Base-by-base conservation (phyloP, 164 flowering plant species). In the Annona cherimola region DNA sequence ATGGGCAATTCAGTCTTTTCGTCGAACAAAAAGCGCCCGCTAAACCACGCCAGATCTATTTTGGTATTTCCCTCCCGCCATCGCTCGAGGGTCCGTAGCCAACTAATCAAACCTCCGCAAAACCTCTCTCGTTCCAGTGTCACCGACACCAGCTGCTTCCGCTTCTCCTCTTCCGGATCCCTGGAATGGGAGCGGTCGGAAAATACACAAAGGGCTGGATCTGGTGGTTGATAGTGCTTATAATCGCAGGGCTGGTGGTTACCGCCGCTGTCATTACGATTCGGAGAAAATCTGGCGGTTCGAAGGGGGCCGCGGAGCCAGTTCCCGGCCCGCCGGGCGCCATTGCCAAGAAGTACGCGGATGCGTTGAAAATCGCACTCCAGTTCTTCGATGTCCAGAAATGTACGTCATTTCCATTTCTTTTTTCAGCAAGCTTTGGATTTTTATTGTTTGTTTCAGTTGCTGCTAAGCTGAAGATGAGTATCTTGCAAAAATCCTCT, bases 321-420 rank as follows among this genome's bases (percentile, higher is more conserved):
- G 92, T 88, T 40, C 96, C 99, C 0, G 98, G 94, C 0, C 92
- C 97, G 62, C 97, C 99, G 0, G 99, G 99, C 50, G 91, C 91
- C 68, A 70, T 86, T 61, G 71, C 50, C 1, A 64, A 78, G 80
- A 86, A 88, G 69, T 95, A 93, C 66, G 69, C 84, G 3, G 89
- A 89, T 45, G 96, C 99, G 46, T 87, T 96, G 62, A 80, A 81
- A 16, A 4, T 82, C 42, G 90, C 95, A 5, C 61, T 87, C 85
- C 92, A 91, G 75, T 96, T 96, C 82, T 89, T 96, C 75, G 97
- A 95, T 64, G 67, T 95, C 0, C 99, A 95, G 71, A 95, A 95
- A 89, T 83, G 99, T 95, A 82, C 6, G 14, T 63, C 76, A 44
- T 16, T 69, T 69, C n/a, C 45, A 42, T 61, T 63, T 26, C 64